Evolutionary conservation across 768 basidiomycete genomes (phyloP).

Genomic region (Hericium erinaceus): DNA sequence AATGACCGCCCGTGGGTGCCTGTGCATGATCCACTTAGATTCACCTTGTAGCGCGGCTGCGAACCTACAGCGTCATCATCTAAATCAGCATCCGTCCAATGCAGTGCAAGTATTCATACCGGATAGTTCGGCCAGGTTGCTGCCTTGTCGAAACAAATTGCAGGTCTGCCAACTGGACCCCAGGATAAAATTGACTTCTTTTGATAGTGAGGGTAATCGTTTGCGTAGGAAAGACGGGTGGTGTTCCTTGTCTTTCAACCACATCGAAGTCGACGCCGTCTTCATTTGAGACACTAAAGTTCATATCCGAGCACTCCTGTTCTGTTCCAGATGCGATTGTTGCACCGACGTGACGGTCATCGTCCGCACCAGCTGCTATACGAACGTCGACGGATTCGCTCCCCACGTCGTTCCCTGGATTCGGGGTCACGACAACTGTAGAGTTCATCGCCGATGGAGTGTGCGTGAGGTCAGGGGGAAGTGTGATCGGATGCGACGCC

Average conservation of each 20-base stretch:
- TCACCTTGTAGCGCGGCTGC: neutral
- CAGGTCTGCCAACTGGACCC: neutral
- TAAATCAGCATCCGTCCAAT: no score
- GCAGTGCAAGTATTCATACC: no score
- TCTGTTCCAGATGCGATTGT: no score
- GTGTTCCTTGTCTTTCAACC: neutral
- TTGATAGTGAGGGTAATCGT: neutral
- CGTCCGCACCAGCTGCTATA: neutral
- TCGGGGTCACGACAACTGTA: no score
- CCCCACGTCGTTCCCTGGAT: no score
- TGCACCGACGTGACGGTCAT: neutral
- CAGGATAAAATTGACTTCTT: neutral
- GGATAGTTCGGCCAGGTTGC: neutral
- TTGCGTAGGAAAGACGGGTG: neutral
- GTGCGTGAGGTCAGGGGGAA: no score
- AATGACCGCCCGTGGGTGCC: neutral
- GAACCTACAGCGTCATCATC: neutral
- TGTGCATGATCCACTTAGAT: neutral
- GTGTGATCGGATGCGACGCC: no score
- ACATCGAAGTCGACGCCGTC: conserved; percentile 7
- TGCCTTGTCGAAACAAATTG: neutral
- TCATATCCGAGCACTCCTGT: no score
- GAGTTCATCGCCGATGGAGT: no score
- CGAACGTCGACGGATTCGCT: neutral
- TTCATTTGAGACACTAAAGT: conserved; percentile 3